Base-by-base conservation (phyloP, 2,329 filamentous ascomycete genomes). In the Claviceps pazoutovae region DNA sequence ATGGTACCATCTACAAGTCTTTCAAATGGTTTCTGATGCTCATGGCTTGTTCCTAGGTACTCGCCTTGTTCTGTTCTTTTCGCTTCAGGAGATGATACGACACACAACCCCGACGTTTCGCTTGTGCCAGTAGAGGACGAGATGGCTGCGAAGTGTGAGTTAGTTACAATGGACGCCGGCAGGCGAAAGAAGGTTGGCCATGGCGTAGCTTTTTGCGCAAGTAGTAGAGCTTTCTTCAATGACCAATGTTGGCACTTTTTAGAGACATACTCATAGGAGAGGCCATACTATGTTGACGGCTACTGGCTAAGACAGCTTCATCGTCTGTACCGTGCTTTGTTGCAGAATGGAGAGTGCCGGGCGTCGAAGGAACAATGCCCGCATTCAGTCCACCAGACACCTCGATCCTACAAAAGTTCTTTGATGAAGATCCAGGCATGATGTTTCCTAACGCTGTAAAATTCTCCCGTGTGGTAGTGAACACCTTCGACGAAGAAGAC, bases 401-500 rank as follows among this genome's bases (percentile, higher is more conserved):
- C 5, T 46, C 47, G 19, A 47, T n/a, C n/a, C 42, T 43, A 34
- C 41, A 54, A 43, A 42, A 19, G 14, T 34, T 46, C 21, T 42
- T 49, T 39, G 49, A 49, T 13, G 42, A 17, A 16, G n/a, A 19
- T 21, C 45, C 42, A 8, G 50, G 44, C 5, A 47, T 52, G 5
- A 39, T 26, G 6, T 36, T 30, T 30, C 43, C n/a, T 23, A 44
- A 21, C 16, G 26, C 14, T 16, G 23, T 23, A 39, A 44, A 19
- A 9, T 5, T 38, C 9, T 48, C 48, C 11, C 17, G 36, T 38
- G 9, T 26, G 26, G 19, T 26, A 13, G 19, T 21, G 13, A 50
- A 51, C 9, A 36, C 47, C 34, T 50, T 54, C 19, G 53, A 52
- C 17, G 53, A 50, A n/a, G 50, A 44, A 9, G 53, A 51, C n/a